A percentile compares a stretch with the other conserved stretches of the same genome.
phyloP scores from a whole-genome alignment of 2,329 filamentous ascomycete genomes.

The Epichloe amarillans region DNA sequence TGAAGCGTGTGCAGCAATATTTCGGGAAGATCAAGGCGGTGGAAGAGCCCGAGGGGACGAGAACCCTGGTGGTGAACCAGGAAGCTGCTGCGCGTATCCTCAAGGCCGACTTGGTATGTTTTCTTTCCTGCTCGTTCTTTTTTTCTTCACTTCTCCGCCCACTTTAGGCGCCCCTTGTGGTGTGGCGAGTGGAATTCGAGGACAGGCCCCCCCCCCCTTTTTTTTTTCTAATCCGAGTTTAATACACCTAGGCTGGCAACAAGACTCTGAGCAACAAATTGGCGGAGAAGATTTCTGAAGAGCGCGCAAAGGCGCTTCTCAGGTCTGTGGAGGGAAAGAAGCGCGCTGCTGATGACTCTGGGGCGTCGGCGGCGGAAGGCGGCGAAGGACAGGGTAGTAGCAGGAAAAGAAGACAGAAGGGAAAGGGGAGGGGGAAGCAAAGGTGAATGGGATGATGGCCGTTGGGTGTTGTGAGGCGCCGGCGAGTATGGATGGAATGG shows the following conservation, averaged over 20 bases:
- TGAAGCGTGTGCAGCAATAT: constrained; percentile 79
- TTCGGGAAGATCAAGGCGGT: constrained; percentile 78
- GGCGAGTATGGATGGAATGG: too few species aligned
- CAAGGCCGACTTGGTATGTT: constrained; percentile 59
- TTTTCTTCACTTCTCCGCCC: neutral
- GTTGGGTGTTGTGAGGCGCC: too few species aligned
- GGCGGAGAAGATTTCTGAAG: constrained; percentile 42
- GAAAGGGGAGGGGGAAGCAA: constrained; percentile 14
- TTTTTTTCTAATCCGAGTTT: neutral
- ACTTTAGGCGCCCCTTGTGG: too few species aligned
- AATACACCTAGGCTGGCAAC: constrained; percentile 31
- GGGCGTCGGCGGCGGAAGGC: constrained; percentile 11
- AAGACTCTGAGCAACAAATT: constrained; percentile 38
- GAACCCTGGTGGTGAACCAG: constrained; percentile 49
- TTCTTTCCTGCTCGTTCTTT: neutral
- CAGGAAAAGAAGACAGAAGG: constrained; percentile 19
- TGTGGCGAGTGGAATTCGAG: too few species aligned
- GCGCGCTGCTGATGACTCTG: constrained; percentile 23
- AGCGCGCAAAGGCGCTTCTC: constrained; percentile 37
- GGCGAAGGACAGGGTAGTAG: constrained; percentile 13
- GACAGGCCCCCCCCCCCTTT: too few species aligned
- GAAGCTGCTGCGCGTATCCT: constrained; percentile 71
- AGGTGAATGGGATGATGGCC: neutral
- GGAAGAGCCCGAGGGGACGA: constrained; percentile 48
- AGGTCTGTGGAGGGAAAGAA: constrained; percentile 34